phyloP scores from a whole-genome alignment of 768 basidiomycete genomes.

The Lactarius psammicola region DNA sequence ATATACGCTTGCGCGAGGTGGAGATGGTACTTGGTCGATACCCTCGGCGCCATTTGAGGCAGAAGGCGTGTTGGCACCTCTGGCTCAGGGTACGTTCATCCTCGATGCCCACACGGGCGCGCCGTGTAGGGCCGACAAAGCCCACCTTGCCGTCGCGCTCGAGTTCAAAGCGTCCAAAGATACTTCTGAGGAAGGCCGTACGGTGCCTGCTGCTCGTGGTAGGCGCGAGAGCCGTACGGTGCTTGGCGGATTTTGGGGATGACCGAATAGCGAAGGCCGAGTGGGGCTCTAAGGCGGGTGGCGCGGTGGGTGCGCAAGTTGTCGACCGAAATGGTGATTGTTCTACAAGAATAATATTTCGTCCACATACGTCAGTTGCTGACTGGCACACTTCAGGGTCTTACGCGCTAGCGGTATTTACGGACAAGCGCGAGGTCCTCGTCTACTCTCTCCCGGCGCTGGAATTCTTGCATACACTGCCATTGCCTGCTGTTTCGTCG shows the following conservation, averaged over 20 bases:
- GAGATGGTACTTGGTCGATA: conserved; percentile 39
- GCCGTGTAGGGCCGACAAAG: conserved; percentile 43
- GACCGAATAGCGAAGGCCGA: conserved; percentile 66
- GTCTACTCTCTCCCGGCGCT: conserved; percentile 65
- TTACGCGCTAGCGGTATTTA: conserved; percentile 50
- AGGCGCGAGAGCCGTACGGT: conserved; percentile 58
- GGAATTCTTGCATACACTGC: conserved; percentile 49
- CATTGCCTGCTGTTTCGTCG: conserved; percentile 17
- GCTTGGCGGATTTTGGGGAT: conserved; percentile 58
- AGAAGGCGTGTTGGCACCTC: conserved; percentile 46
- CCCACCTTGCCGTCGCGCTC: conserved; percentile 42
- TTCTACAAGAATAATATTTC: conserved; percentile 2
- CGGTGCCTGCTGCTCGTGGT: conserved; percentile 51
- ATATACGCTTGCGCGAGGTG: conserved; percentile 47
- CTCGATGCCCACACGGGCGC: conserved; percentile 54
- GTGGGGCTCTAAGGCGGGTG: conserved; percentile 54
- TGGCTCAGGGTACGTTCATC: conserved; percentile 52
- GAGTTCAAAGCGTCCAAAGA: conserved; percentile 18
- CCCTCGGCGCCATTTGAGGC: conserved; percentile 36
- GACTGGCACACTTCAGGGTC: conserved; percentile 46
- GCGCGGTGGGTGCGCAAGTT: conserved; percentile 50
- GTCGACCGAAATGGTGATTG: conserved; percentile 59
- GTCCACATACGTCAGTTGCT: not conserved
- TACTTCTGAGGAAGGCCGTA: conserved; percentile 32
- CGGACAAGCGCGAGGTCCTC: conserved; percentile 47